Conservation (phyloP, 371 early-diverging fungal genomes). For the Mucor sp. region DNA sequence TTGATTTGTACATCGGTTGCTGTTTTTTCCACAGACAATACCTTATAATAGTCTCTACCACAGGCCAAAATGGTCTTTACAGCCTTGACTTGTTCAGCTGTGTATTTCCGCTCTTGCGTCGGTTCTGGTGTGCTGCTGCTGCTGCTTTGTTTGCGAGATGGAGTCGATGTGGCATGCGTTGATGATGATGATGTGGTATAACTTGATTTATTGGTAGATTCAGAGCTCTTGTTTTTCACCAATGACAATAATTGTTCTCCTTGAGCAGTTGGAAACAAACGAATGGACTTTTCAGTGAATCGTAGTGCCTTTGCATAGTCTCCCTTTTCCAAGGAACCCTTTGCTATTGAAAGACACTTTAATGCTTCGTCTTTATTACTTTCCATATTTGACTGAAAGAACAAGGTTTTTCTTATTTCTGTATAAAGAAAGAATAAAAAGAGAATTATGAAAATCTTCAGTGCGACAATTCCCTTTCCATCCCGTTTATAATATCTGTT, state of each 20-base stretch:
- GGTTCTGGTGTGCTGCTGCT: conserved; percentile 5
- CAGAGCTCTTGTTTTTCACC: conserved; percentile 36
- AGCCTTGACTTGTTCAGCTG: conserved; percentile 78
- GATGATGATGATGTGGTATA: not conserved
- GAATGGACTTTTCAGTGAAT: conserved; percentile 81
- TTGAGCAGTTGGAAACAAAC: conserved; percentile 74
- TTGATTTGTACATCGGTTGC: conserved; percentile 91
- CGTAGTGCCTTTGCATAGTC: conserved; percentile 73
- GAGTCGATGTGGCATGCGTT: conserved; percentile 1
- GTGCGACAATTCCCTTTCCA: not conserved
- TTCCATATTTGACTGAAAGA: conserved; percentile 59
- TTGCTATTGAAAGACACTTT: conserved; percentile 79
- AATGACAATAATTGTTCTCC: conserved; percentile 60
- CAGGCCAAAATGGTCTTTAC: conserved; percentile 75
- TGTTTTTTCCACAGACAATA: conserved; percentile 83
- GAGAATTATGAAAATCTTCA: not conserved
- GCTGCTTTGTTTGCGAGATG: not conserved
- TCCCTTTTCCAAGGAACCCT: conserved; percentile 60
- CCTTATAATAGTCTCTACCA: conserved; percentile 84
- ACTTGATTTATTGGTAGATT: conserved; percentile 14
- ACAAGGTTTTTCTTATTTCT: not conserved
- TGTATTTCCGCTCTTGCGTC: conserved; percentile 60
- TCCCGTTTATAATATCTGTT: conserved; percentile 19
- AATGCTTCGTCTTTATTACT: conserved; percentile 90
- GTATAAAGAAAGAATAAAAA: not conserved